Base-by-base conservation (phyloP, 176 grass and related monocot species). In the Bonia amplexicaulis region DNA sequence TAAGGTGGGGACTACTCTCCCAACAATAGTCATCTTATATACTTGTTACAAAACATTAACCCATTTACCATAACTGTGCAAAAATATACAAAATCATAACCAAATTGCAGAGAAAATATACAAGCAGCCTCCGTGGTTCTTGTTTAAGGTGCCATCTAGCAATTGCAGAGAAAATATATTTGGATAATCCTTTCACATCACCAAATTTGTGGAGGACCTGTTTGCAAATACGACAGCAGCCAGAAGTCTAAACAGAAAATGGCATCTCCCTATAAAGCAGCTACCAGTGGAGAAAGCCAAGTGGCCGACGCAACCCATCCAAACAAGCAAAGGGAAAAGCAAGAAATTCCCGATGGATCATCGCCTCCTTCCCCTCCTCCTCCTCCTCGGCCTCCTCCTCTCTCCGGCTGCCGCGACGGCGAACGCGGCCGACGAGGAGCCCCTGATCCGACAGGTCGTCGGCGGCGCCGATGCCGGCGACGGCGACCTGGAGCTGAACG, bases 391-490 rank as follows among this genome's bases (percentile, higher is more conserved):
- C 57, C 55, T 73, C 77, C 68, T 85, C 77, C 23, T 90, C 53
- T 54, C 79, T 7, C 58, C 69, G 20, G 78, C 12, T 33, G 27
- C 46, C 37, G 31, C 31, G 31, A 3, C 31, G 31, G 41, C 67
- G 26, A 54, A 89, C 42, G 73, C 22, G 8, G 39, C 45, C 5
- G 81, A 71, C 37, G 80, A 85, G 16, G 89, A 90, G n/a, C 89
- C 89, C 14, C 67, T 96, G 69, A 96, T 96, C 87, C 89, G 83
- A 25, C 89, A 96, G 83, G 94, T 96, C 53, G 91, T 96, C 29
- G 35, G 66, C 2, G 25, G 63, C 35, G 85, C 53, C 11, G 54
- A 81, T n/a, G 76, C 45, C n/a, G 87, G 79, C 83, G 77, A 79
- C 48, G 88, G 89, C 55, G 78, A 91, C 12, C 80, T 93, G 68